Evolutionary conservation across 208 protist species (phyloP), one percentile per base, ranked within the genome.

Genomic region (Acanthamoeba triangularis): DNA sequence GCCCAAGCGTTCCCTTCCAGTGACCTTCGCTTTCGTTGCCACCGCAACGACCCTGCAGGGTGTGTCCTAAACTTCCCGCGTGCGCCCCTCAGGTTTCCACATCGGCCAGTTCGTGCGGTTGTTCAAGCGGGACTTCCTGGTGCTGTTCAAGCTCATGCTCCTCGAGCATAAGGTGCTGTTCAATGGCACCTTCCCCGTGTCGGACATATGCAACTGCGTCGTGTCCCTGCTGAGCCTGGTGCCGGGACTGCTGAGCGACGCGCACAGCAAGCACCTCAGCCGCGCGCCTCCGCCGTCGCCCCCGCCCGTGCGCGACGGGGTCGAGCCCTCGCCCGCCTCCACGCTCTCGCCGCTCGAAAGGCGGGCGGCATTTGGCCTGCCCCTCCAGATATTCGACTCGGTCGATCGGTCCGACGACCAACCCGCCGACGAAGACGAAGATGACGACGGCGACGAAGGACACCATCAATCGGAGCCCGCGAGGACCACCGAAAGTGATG

Each of bases 131-230:
- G 63, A 93, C n/a, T 74, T 93, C 28, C 30, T 93, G 16, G 61
- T 93, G 33, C 87, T 93, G 37, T 93, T 93, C 87, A 93, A 93
- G 87, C 87, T 93, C 16, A 14, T 93, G 52, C 8, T 93, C 16
- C 63, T 93, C 37, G 87, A 93, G 25, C 87, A 76, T 25, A 67
- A 76, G 63, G 87, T 93, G 33, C 25, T 93, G n/a, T 11, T 93
- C 87, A 76, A 93, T 59, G 52, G 87, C 41, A 67, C 28, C 87
- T 33, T 44, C 47, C 87, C 87, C 54, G 87, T 93, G 41, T 67
- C 61, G 10, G 87, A 93, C 25, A 54, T 93, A 16, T 93, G 87
- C 87, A 93, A 93, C 87, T 93, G 54, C 59, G 6, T 93, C 5
- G 41, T 76, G 49, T 67, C 80, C 10, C n/a, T 88, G 80, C 41